Evolutionary conservation across 331 rosid genomes (phyloP).

Genomic region (Telfairia occidentalis): DNA sequence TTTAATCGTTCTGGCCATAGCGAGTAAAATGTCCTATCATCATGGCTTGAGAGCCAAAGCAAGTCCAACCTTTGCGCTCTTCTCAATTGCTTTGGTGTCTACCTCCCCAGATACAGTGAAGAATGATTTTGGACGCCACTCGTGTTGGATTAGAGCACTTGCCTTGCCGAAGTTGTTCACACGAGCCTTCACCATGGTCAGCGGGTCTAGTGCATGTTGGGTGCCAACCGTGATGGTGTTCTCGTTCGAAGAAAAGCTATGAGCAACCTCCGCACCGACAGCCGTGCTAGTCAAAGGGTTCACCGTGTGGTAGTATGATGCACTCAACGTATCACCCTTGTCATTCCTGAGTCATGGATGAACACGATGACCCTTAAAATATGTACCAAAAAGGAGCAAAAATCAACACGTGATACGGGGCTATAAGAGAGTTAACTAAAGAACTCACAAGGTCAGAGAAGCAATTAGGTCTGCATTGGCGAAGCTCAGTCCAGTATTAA

Average conservation of each 20-base stretch:
- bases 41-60: slow-evolving; percentile 82
- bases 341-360: slow-evolving; percentile 51
- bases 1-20: slow-evolving; percentile 22
- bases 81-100: slow-evolving; percentile 71
- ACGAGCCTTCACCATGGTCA: slow-evolving; percentile 63
- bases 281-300: slow-evolving; percentile 48
- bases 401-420: neutral
- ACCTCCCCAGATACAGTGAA: slow-evolving; percentile 88
- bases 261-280: slow-evolving; percentile 73
- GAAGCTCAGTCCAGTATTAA: slow-evolving; percentile 59
- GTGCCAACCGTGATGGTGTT: slow-evolving; percentile 68
- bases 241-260: slow-evolving; percentile 55
- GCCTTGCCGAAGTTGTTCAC: slow-evolving; percentile 64
- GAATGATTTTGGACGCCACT: slow-evolving; percentile 88
- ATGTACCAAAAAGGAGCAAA: neutral
- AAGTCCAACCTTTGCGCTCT: slow-evolving; percentile 78
- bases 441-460: slow-evolving; percentile 59
- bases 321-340: slow-evolving; percentile 63
- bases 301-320: slow-evolving; percentile 64
- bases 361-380: neutral
- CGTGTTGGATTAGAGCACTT: slow-evolving; percentile 76
- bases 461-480: slow-evolving; percentile 55
- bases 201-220: slow-evolving; percentile 66
- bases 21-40: slow-evolving; percentile 7
- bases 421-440: neutral